Base-by-base conservation (phyloP, 345 rosid genomes). In the Angophora floribunda region DNA sequence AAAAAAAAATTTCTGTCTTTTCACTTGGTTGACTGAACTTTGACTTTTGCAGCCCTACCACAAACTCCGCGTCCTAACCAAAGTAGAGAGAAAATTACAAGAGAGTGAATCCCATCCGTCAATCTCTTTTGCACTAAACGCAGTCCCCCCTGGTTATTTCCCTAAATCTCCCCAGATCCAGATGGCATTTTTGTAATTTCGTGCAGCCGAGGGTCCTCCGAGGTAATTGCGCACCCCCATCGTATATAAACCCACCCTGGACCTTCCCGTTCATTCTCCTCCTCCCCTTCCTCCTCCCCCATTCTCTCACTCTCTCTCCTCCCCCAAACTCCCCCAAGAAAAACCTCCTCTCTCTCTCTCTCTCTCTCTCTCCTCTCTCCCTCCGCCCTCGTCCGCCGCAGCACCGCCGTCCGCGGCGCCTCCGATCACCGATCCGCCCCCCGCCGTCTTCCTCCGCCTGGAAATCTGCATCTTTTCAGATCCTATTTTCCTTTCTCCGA, bases 401-500 rank as follows among this genome's bases (percentile, higher is more conserved):
- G 10, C 14, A 36, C 51, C 67, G 28, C 80, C 47, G 52, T 49
- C 52, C 32, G 51, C 47, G 2, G 24, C 50, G 52, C 55, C 90
- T 53, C 51, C 82, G 14, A 70, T 89, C 52, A 84, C 13, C 59
- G 59, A 32, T 51, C 52, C 78, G 53, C 87, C 90, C 41, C 41
- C 4, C 41, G 19, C 30, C 70, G 41, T 12, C 45, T 14, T 86
- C 90, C 51, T 36, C 85, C 32, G 36, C 70, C 86, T 41, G 65
- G 82, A 78, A 30, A 30, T n/a, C 87, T 85, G 24, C 47, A 87
- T 70, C 91, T 8, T 94, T 59, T 89, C 88, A 21, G 84, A 75
- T 75, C 84, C 28, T 75, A 75, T 21, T 41, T 41, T 75, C 84
- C 28, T 75, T 75, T 75, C 84, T 75, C 28, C 7, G 84, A 41